A percentile compares a stretch with the other conserved stretches of the same genome.
Evolutionary conservation across 768 basidiomycete genomes (phyloP).

Genomic region (Mycena chlorophos): DNA sequence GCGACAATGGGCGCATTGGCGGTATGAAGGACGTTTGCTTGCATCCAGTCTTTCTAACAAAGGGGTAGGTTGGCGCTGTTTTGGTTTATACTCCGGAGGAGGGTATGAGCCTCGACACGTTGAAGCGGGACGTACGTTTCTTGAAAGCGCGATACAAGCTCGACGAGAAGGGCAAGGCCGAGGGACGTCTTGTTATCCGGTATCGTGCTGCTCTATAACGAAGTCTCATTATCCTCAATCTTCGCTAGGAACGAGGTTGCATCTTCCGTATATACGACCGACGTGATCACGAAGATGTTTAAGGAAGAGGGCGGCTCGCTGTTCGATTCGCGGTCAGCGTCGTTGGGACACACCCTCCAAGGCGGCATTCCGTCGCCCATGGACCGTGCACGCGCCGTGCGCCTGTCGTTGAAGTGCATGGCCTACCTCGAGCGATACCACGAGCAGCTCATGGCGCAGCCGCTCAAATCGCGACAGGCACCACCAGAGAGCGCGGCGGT

Average conservation of each 20-base stretch:
- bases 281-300: conserved; percentile 90
- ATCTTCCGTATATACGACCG: conserved; percentile 87
- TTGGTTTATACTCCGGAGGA: conserved; percentile 92
- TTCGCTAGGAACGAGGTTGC: conserved; percentile 76
- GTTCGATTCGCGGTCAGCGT: conserved; percentile 95
- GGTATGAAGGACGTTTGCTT: conserved; percentile 47
- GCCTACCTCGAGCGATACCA: conserved; percentile 88
- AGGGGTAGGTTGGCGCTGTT: conserved; percentile 62
- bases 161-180: conserved; percentile 85
- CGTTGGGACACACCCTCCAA: conserved; percentile 94
- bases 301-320: conserved; percentile 90
- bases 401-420: conserved; percentile 92
- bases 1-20: conserved; percentile 95
- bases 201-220: conserved; percentile 39
- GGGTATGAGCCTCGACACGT: conserved; percentile 80
- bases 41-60: background rate
- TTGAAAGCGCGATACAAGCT: conserved; percentile 81
- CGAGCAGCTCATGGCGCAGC: conserved; percentile 49
- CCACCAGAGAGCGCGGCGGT: conserved; percentile 74
- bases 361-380: conserved; percentile 94
- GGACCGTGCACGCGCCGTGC: conserved; percentile 88
- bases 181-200: conserved; percentile 93
- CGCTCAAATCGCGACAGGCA: conserved; percentile 54
- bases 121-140: conserved; percentile 85
- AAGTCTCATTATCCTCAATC: conserved; percentile 2